phyloP scores from a whole-genome alignment of 768 basidiomycete genomes.

The Mycena crocata region DNA sequence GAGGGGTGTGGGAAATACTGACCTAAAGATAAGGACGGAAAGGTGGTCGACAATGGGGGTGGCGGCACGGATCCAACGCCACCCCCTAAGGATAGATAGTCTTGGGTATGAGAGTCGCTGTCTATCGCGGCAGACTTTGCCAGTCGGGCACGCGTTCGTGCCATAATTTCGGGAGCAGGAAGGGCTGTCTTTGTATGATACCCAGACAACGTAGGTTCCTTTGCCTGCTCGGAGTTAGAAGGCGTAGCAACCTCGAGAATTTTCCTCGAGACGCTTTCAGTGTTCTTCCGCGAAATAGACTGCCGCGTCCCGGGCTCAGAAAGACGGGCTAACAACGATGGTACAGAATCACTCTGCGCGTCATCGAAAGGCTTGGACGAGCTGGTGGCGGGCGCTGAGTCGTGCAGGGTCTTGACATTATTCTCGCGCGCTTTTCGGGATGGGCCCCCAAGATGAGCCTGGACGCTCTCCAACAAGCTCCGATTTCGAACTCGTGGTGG shows the following conservation, averaged over 20 bases:
- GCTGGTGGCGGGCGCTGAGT: not conserved
- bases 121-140: constrained; percentile 1
- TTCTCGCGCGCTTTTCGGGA: constrained; percentile 14
- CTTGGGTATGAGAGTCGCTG: not conserved
- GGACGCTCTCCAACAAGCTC: constrained; percentile 31
- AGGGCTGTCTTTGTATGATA: not conserved
- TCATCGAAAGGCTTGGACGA: constrained; percentile 3
- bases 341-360: not conserved
- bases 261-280: too few relatives aligned
- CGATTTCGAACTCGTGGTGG: constrained; percentile 25
- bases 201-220: not conserved
- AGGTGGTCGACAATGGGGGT: not conserved
- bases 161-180: constrained; percentile 43
- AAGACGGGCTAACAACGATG: constrained; percentile 41
- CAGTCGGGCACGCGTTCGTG: constrained; percentile 43
- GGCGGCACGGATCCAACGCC: not conserved
- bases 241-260: not conserved
- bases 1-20: constrained; percentile 2
- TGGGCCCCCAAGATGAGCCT: constrained; percentile 30
- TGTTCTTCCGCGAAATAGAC: not conserved
- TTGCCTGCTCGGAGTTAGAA: not conserved
- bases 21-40: constrained; percentile 22
- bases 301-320: constrained; percentile 34
- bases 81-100: constrained; percentile 5
- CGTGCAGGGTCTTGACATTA: not conserved